Percentiles rank a stretch among this genome's conserved stretches.
phyloP scores from a whole-genome alignment of 352 stramenopile species.

The Globisporangium takayamanum region DNA sequence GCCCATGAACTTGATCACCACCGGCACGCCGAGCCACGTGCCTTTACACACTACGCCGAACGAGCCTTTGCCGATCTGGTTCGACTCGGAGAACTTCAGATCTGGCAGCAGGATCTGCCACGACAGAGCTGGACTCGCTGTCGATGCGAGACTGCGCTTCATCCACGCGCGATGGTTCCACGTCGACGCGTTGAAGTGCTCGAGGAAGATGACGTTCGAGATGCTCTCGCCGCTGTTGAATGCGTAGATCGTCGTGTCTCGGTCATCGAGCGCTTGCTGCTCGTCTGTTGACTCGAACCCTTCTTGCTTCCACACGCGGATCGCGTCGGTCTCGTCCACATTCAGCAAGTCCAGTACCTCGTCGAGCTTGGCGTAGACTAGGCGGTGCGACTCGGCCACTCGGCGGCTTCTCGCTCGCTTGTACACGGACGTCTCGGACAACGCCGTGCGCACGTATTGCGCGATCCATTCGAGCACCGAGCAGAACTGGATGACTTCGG shows the following conservation, averaged over 20 bases:
- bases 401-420: neutral
- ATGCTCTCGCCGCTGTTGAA: no score
- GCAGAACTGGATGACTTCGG: conserved; percentile 4
- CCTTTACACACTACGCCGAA: neutral
- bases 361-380: neutral
- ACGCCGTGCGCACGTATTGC: neutral
- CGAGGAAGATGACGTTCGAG: neutral
- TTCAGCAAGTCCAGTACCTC: neutral
- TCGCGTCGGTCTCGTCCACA: neutral
- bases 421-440: conserved; percentile 3
- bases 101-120: neutral
- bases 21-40: neutral
- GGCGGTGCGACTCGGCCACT: conserved; percentile 1
- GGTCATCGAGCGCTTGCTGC: no score
- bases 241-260: no score
- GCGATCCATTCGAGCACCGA: neutral
- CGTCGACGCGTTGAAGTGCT: neutral
- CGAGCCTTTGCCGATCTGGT: neutral
- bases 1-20: neutral
- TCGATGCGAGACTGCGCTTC: neutral
- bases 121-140: neutral
- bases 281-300: no score
- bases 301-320: neutral
- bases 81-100: neutral
- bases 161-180: neutral